These are phyloP conservation scores for Tolypocladium tropicale DNA, from an alignment of 2,329 filamentous ascomycete genomes.

Conservation along the genomic window DNA sequence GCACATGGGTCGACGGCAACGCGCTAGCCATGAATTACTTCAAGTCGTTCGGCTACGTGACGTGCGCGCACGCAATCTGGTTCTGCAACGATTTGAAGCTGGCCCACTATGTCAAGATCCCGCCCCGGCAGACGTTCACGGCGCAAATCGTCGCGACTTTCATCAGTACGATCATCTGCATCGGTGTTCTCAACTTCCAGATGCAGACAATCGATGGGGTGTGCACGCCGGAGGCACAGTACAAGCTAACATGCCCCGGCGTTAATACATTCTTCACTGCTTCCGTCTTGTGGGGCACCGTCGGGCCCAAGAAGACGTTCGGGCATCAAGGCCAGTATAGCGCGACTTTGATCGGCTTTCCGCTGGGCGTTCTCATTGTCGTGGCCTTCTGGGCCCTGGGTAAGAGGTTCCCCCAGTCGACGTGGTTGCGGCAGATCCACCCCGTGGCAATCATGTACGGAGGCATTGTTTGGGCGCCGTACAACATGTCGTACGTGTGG, in stretches of 20 bases:
- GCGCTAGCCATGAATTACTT: constrained; percentile 44
- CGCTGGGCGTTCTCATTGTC: constrained; percentile 35
- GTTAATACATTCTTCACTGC: constrained; percentile 48
- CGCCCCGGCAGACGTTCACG: constrained; percentile 47
- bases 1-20: constrained; percentile 38
- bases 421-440: constrained; percentile 33
- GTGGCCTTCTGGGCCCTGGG: constrained; percentile 28
- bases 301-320: constrained; percentile 40
- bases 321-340: constrained; percentile 37
- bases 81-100: constrained; percentile 40
- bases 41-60: constrained; percentile 41
- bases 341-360: constrained; percentile 37
- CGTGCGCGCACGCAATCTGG: constrained; percentile 39
- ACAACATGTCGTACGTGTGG: constrained; percentile 41
- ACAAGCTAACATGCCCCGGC: constrained; percentile 40
- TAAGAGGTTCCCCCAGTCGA: constrained; percentile 29
- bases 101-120: constrained; percentile 49
- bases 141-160: constrained; percentile 50
- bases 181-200: constrained; percentile 38
- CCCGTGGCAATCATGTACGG: constrained; percentile 38
- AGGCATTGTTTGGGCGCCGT: constrained; percentile 34
- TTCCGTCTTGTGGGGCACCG: constrained; percentile 43
- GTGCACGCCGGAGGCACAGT: constrained; percentile 35
- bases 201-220: constrained; percentile 37
- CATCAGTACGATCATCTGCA: constrained; percentile 39